These are phyloP conservation scores for Sanghuangporus baumii DNA, from an alignment of 1,284 basidiomycete species.

Conservation along the genomic window DNA sequence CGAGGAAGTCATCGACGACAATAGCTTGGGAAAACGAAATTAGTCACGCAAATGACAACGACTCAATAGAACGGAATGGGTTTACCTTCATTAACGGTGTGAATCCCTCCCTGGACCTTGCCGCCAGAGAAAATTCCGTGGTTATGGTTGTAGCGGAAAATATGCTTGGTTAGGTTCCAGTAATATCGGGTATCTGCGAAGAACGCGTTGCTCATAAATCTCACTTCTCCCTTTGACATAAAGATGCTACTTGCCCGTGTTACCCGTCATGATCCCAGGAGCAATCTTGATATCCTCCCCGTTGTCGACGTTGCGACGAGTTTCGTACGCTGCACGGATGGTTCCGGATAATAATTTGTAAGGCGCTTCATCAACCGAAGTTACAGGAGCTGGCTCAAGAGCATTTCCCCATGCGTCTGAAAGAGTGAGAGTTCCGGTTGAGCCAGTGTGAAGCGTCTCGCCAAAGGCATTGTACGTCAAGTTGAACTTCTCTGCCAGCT, in stretches of 20 bases:
- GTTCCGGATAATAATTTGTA: slow-evolving; percentile 47
- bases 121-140: slow-evolving; percentile 20
- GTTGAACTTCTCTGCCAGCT: slow-evolving; percentile 39
- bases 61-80: neutral
- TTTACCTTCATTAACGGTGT: slow-evolving; percentile 36
- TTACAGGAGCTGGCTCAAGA: slow-evolving; percentile 52
- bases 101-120: slow-evolving; percentile 14
- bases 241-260: slow-evolving; percentile 29
- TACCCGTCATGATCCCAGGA: slow-evolving; percentile 48
- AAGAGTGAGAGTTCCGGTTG: slow-evolving; percentile 34
- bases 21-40: slow-evolving; percentile 27
- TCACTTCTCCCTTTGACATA: neutral
- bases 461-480: slow-evolving; percentile 44
- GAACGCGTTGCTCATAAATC: neutral
- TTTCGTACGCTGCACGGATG: slow-evolving; percentile 40
- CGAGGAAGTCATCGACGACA: slow-evolving; percentile 32
- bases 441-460: slow-evolving; percentile 24
- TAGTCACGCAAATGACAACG: neutral
- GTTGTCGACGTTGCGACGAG: slow-evolving; percentile 21
- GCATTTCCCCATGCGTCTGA: slow-evolving; percentile 39
- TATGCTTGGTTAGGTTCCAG: slow-evolving; percentile 42
- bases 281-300: slow-evolving; percentile 34
- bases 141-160: slow-evolving; percentile 42
- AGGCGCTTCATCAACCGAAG: slow-evolving; percentile 40
- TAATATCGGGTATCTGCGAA: slow-evolving; percentile 39